Evolutionary conservation across 2,329 filamentous ascomycete species (phyloP).

Genomic region (Cylindrodendrum hubeiense): DNA sequence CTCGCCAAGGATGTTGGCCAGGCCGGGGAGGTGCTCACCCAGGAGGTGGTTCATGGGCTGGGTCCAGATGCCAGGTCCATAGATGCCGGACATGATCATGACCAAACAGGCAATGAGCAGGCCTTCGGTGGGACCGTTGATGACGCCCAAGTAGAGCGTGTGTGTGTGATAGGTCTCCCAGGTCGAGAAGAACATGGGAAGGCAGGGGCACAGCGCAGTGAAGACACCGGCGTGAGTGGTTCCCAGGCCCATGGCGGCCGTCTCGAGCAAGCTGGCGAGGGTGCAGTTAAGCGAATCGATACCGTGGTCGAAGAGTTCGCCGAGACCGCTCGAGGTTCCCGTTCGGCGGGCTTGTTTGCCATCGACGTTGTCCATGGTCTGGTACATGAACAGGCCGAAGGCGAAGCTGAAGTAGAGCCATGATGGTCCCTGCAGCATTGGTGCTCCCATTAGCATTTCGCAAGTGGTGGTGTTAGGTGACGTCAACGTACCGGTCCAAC

Average conservation of each 20-base stretch:
- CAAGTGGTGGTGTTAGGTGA: background rate
- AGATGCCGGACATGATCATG: slow-evolving; percentile 89
- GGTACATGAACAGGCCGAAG: slow-evolving; percentile 97
- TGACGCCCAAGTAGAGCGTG: slow-evolving; percentile 93
- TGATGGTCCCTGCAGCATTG: slow-evolving; percentile 73
- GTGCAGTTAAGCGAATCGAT: slow-evolving; percentile 99
- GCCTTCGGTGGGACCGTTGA: slow-evolving; percentile 98
- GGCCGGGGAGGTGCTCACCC: slow-evolving; percentile 63
- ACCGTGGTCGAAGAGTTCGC: slow-evolving; percentile 98
- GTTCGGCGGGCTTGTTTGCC: slow-evolving; percentile 97
- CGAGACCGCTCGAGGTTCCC: slow-evolving; percentile 92
- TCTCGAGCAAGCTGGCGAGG: slow-evolving; percentile 89
- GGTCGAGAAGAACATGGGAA: slow-evolving; percentile 99
- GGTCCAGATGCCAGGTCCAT: slow-evolving; percentile 89
- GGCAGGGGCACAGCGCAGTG: slow-evolving; percentile 88
- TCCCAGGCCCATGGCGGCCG: slow-evolving; percentile 92
- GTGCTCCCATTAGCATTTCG: slow-evolving; percentile 25
- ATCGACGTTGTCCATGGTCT: slow-evolving; percentile 99
- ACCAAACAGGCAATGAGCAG: slow-evolving; percentile 87
- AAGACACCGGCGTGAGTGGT: slow-evolving; percentile 87
- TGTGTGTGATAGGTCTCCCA: slow-evolving; percentile 99
- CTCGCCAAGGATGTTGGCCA: slow-evolving; percentile 73
- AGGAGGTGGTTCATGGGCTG: slow-evolving; percentile 78
- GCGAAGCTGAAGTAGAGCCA: slow-evolving; percentile 98
- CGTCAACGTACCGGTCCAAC: slow-evolving; percentile 80